These are phyloP conservation scores for Boletus tylopilopsis DNA, from an alignment of 768 basidiomycete species.

Conservation along the genomic window DNA sequence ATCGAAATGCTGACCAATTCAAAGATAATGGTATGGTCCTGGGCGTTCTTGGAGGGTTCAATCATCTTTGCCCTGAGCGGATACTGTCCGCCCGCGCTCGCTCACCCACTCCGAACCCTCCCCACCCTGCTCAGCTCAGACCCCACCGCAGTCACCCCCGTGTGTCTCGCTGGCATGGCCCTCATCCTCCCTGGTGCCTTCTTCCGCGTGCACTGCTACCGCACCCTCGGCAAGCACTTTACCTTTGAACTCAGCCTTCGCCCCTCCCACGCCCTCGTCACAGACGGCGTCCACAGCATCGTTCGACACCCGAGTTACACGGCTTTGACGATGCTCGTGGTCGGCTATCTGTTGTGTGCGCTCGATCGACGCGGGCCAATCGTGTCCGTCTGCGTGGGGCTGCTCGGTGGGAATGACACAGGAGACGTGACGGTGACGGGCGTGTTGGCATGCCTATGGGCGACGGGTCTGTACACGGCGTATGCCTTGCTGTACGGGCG, in stretches of 20 bases:
- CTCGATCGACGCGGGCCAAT: slow-evolving; percentile 5
- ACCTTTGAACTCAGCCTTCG: slow-evolving; percentile 25
- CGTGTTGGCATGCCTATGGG: not conserved
- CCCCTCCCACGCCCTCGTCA: slow-evolving; percentile 20
- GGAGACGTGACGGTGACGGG: not conserved
- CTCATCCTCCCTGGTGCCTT: slow-evolving; percentile 4
- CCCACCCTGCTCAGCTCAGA: not conserved
- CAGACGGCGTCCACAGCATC: slow-evolving; percentile 19
- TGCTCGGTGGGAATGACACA: not conserved
- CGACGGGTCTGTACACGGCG: not conserved
- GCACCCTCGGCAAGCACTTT: slow-evolving; percentile 20
- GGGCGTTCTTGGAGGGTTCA: slow-evolving; percentile 7
- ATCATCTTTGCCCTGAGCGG: not conserved
- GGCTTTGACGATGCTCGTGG: not conserved
- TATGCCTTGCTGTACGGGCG: not conserved
- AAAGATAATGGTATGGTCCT: not conserved
- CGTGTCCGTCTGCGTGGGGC: not conserved
- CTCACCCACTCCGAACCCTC: not conserved
- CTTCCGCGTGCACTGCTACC: slow-evolving; percentile 18
- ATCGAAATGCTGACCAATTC: not conserved
- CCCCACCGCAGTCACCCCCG: not conserved
- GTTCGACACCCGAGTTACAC: slow-evolving; percentile 33
- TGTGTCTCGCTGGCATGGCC: slow-evolving; percentile 8
- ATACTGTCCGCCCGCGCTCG: not conserved
- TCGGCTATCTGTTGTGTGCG: slow-evolving; percentile 7